These are phyloP conservation scores for Actinidia chinensis DNA, from an alignment of 179 eudicot species.

Conservation along the genomic window DNA sequence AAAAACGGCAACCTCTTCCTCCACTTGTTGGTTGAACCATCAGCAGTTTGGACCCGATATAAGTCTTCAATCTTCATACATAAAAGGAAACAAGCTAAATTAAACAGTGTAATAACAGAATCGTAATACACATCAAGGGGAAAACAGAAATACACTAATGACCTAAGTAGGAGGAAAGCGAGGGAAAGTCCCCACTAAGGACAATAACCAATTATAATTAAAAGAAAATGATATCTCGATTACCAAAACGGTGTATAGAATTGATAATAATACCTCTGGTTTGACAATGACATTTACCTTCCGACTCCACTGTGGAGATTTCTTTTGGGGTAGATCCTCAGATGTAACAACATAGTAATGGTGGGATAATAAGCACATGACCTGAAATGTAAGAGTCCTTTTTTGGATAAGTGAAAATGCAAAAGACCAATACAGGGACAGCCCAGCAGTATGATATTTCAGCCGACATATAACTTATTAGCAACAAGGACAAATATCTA, in stretches of 20 bases:
- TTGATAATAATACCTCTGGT: constrained; percentile 12
- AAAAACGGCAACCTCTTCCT: constrained; percentile 85
- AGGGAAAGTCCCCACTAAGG: not conserved
- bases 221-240: not conserved
- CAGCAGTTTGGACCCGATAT: constrained; percentile 76
- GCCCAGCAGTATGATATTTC: not conserved
- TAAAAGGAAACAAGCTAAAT: constrained; percentile 7
- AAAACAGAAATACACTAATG: not conserved
- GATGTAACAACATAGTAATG: not conserved
- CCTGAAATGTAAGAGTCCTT: not conserved
- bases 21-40: constrained; percentile 81
- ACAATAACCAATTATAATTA: not conserved
- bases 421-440: not conserved
- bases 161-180: not conserved
- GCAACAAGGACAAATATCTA: not conserved
- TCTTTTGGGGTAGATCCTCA: not conserved
- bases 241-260: not conserved
- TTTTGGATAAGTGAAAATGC: not conserved
- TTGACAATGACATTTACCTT: constrained; percentile 16
- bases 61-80: constrained; percentile 61
- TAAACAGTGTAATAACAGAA: not conserved
- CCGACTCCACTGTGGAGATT: constrained; percentile 2
- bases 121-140: not conserved
- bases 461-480: not conserved
- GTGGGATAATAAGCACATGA: not conserved